Evolutionary conservation across 768 basidiomycete genomes (phyloP).

Genomic region (Termitomyces sp.): DNA sequence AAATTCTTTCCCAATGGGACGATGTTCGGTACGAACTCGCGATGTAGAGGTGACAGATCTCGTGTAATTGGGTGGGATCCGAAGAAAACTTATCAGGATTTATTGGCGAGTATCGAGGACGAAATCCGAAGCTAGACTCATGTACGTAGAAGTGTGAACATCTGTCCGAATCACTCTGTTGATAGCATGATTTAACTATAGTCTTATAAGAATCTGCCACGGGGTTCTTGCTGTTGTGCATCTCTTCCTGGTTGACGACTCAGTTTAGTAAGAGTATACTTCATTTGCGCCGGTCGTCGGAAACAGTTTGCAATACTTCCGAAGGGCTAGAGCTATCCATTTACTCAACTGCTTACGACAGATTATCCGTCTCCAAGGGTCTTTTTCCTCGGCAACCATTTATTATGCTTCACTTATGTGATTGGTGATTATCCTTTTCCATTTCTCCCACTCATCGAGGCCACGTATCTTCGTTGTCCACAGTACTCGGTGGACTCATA

Average conservation of each 20-base stretch:
- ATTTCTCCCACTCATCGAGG: not conserved
- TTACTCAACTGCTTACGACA: not conserved
- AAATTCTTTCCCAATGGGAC: slow-evolving; percentile 32
- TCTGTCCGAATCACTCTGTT: not conserved
- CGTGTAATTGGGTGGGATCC: slow-evolving; percentile 49
- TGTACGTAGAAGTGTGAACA: not conserved
- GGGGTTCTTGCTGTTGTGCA: not conserved
- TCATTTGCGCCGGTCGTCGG: not conserved
- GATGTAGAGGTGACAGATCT: slow-evolving; percentile 36
- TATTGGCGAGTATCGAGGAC: slow-evolving; percentile 38
- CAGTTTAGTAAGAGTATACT: not conserved
- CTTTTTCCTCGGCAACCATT: not conserved
- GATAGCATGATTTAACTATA: not conserved
- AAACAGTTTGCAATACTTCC: not conserved
- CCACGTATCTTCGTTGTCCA: not conserved
- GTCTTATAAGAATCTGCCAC: not conserved
- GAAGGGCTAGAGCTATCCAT: not conserved
- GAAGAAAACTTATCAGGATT: slow-evolving; percentile 38
- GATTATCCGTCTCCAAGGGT: not conserved
- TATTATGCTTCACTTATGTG: not conserved
- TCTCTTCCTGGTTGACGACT: not conserved
- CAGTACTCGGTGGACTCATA: not conserved
- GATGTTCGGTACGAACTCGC: slow-evolving; percentile 34
- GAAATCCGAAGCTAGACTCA: slow-evolving; percentile 5
- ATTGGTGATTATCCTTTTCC: not conserved